phyloP scores from a whole-genome alignment of 805 yeast genomes.

The Kregervanrija delftensis region DNA sequence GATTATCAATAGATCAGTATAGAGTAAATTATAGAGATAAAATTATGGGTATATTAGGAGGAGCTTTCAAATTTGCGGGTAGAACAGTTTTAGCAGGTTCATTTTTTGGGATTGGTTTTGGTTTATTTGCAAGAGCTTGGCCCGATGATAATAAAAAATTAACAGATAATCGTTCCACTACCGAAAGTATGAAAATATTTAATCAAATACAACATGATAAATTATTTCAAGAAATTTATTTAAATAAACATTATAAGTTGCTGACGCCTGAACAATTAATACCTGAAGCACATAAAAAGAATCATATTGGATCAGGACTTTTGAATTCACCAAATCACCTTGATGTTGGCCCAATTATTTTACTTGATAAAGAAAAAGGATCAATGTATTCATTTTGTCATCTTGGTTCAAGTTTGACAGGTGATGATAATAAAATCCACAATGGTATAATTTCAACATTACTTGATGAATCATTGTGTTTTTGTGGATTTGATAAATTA shows the following conservation, averaged over 20 bases:
- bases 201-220: background rate
- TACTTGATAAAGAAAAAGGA: constrained; percentile 41
- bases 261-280: constrained; percentile 36
- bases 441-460: constrained; percentile 76
- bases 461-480: constrained; percentile 78
- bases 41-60: constrained; percentile 1
- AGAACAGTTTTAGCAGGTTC: constrained; percentile 10
- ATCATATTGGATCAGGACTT: constrained; percentile 68
- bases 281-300: constrained; percentile 51
- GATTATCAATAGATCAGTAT: no score
- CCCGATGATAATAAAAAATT: constrained; percentile 14
- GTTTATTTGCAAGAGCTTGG: constrained; percentile 26
- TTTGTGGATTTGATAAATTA: constrained; percentile 74
- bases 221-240: constrained; percentile 5
- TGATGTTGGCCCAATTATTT: constrained; percentile 71
- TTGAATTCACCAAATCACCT: constrained; percentile 60
- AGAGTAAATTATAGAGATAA: no score
- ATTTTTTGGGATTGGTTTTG: constrained; percentile 24
- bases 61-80: constrained; percentile 5
- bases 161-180: no score
- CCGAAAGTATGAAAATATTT: background rate
- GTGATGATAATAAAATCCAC: constrained; percentile 69
- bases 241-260: constrained; percentile 17
- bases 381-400: constrained; percentile 62
- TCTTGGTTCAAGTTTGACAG: constrained; percentile 58